Evolutionary conservation across 129 eudicot species (phyloP).

Genomic region (Flaveria trinervia): DNA sequence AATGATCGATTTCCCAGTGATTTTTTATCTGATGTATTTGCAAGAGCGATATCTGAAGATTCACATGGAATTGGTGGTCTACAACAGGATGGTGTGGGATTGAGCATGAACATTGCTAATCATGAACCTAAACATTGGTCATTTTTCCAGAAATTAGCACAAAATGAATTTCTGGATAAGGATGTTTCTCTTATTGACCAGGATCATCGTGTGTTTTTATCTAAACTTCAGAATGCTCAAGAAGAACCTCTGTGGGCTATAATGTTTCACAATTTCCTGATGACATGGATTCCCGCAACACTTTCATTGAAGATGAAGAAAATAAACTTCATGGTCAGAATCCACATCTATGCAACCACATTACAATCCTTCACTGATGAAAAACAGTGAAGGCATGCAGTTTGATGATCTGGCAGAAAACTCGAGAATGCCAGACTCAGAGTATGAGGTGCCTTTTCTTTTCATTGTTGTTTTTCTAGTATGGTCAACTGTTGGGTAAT

Average conservation of each 20-base stretch:
- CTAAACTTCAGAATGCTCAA: conserved; percentile 59
- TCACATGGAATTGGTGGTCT: conserved; percentile 54
- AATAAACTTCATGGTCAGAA: conserved; percentile 27
- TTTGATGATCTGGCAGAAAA: conserved; percentile 56
- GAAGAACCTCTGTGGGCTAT: conserved; percentile 51
- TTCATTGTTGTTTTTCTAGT: neutral
- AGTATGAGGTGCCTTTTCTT: conserved; percentile 59
- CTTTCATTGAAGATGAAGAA: conserved; percentile 44
- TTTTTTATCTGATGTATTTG: conserved; percentile 82
- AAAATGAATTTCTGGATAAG: conserved; percentile 66
- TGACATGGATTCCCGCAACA: conserved; percentile 40
- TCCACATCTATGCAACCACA: conserved; percentile 45
- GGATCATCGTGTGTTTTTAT: conserved; percentile 62
- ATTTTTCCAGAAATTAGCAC: conserved; percentile 82
- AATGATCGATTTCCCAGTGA: conserved; percentile 93
- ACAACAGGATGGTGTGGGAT: conserved; percentile 75
- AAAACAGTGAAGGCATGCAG: conserved; percentile 56
- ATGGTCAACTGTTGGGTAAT: neutral
- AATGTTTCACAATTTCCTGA: conserved; percentile 43
- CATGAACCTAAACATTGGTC: conserved; percentile 97
- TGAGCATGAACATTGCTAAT: conserved; percentile 85
- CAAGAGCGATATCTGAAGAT: conserved; percentile 76
- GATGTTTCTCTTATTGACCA: conserved; percentile 95
- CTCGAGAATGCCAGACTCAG: conserved; percentile 59
- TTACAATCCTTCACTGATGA: conserved; percentile 48